Evolutionary conservation across 2,329 filamentous ascomycete species (phyloP), one percentile per base, ranked within the genome.

Genomic region (Aspergillus amoenus): DNA sequence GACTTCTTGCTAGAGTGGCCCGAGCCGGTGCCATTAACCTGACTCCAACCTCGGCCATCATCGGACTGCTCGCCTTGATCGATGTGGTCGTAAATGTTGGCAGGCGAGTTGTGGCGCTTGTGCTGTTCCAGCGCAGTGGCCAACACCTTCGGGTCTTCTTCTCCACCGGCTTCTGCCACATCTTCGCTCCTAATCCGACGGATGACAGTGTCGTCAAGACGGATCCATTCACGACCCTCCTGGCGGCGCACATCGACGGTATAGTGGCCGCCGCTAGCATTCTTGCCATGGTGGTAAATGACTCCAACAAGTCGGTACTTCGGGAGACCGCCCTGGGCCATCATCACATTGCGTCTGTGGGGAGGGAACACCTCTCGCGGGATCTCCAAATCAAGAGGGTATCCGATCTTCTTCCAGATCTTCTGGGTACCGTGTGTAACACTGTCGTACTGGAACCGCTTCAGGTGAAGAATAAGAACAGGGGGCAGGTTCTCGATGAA

Each of bases 321-420:
- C 4, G 93, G 92, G 58, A 90, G 80, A 2, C 86, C 85, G 43
- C 88, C 87, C 62, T 88, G 86, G 15, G 84, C 79, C 24, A 83
- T 79, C 61, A 90, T 79, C 44, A 82, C 82, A 64, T 86, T 86
- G 52, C 89, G 85, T 71, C 87, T 89, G 68, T 88, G 84, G 30
- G 88, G 86, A 11, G 92, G 88, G 68, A 99, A 89, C 9, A 91
- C 89, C 70, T 97, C 93, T 56, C 88, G 89, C 0, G 94, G 94
- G 61, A 99, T 91, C 71, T 97, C 93, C 50, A 99, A 82, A 68
- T 97, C 93, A 27, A 99, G 80, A 0, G 94, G 94, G 69, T 99
- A 99, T 18, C 92, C 93, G 57, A 99, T 83, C 78, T 93, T 96
- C 80, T 97, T 99, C 91, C 93, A 97, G 62, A 97, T 96, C 81